These are phyloP conservation scores for Penicillium sp. DNA, from an alignment of 2,329 filamentous ascomycete species.

Conservation along the genomic window DNA sequence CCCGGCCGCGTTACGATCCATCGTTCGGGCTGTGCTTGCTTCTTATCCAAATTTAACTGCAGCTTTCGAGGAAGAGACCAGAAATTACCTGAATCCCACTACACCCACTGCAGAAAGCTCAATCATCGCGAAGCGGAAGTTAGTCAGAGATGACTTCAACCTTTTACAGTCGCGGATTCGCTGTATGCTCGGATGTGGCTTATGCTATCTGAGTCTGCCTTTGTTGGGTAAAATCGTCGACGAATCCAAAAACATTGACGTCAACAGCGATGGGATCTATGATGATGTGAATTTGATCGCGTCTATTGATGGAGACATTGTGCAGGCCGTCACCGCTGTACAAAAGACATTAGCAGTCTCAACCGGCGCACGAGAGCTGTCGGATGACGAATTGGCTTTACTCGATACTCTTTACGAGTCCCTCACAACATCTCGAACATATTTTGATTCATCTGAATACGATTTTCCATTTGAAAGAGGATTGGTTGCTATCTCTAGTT, in stretches of 20 bases:
- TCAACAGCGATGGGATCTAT: too few species aligned
- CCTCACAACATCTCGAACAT: background rate
- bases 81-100: background rate
- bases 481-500: background rate
- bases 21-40: constrained; percentile 26
- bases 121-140: constrained; percentile 21
- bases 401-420: background rate
- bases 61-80: constrained; percentile 25
- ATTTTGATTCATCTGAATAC: background rate
- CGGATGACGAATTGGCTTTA: constrained; percentile 1
- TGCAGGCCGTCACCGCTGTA: constrained; percentile 35
- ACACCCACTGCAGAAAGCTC: background rate
- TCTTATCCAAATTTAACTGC: constrained; percentile 23
- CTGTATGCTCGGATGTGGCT: constrained; percentile 31
- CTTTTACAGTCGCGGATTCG: constrained; percentile 23
- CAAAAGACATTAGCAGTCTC: constrained; percentile 27
- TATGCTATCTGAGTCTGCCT: constrained; percentile 28
- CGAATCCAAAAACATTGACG: background rate
- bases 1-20: constrained; percentile 36
- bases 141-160: constrained; percentile 24
- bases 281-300: constrained; percentile 20
- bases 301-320: constrained; percentile 33
- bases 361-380: constrained; percentile 18
- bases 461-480: constrained; percentile 8
- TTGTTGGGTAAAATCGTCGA: background rate